Base-by-base conservation (phyloP, 1,139 yeast genomes). In the Blastobotrys serpentis region DNA sequence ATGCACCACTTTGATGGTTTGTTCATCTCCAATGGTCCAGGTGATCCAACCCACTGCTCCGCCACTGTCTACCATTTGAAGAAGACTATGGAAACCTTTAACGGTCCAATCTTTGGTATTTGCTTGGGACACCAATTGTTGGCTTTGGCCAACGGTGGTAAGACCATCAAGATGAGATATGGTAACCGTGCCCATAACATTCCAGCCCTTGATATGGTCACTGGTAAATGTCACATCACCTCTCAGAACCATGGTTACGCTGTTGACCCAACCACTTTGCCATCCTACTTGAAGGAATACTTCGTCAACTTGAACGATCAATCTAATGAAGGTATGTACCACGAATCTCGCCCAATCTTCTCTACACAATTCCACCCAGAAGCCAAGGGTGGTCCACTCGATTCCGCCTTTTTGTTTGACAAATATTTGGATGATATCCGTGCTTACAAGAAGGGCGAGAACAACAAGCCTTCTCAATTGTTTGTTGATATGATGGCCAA, bases 101-200 rank as follows among this genome's bases (percentile, higher is more conserved):
- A 86, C 37, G 79, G 94, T 54, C 75, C 75, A 41, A 78, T 90
- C 50, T 92, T 92, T 63, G 98, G 98, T 81, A 94, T 94, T 67
- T 94, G 99, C 81, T 77, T 92, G 62, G 99, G 99, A 70, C 99
- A 94, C 72, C 99, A 94, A 76, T 80, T 94, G 66, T 74, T 94
- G 67, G 96, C 98, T 42, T 80, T 95, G 72, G 97, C 99, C 48
- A 73, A 92, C 52, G 99, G 98, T 65, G 98, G 98, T 50, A 75
- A 85, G 17, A 92, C 99, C 50, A 63, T 80, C 65, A 94, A 94
- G 72, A 76, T 94, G 75, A 90, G 90, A 74, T 94, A 88, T 64
- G 99, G 99, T 84, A 94, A 94, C 78, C 90, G 99, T 79, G 99
- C 98, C 66, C 99, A 94, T 75, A 94, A 94, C 70, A 94, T 94